These are phyloP conservation scores for Cyberlindnera saturnus DNA, from an alignment of 805 yeast genomes.

Conservation along the genomic window DNA sequence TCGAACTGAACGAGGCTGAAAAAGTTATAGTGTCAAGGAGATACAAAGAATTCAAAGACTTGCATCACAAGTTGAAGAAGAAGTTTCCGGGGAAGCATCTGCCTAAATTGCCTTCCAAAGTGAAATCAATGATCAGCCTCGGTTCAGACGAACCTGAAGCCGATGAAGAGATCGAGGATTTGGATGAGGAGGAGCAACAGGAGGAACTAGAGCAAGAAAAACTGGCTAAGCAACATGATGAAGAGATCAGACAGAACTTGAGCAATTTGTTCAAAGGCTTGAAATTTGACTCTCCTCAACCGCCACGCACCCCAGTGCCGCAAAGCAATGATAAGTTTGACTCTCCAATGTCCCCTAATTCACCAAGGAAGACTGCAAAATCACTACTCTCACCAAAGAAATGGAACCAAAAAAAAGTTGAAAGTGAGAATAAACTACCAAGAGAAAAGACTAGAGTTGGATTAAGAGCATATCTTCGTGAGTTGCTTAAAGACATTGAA, in stretches of 20 bases:
- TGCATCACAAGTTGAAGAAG: constrained; percentile 46
- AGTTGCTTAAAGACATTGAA: constrained; percentile 47
- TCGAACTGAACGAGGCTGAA: constrained; percentile 17
- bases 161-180: constrained; percentile 4
- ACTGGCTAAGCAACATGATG: constrained; percentile 16
- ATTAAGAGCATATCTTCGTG: constrained; percentile 63
- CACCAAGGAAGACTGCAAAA: constrained; percentile 3
- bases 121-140: constrained; percentile 31
- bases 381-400: constrained; percentile 2
- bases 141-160: constrained; percentile 4
- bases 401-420: neutral
- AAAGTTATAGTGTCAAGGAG: constrained; percentile 41
- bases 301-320: constrained; percentile 3
- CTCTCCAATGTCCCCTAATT: constrained; percentile 3
- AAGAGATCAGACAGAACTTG: constrained; percentile 13
- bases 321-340: constrained; percentile 1
- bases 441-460: constrained; percentile 77
- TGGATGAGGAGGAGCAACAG: constrained; percentile 16
- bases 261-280: constrained; percentile 16
- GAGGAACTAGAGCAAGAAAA: constrained; percentile 11
- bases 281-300: constrained; percentile 3
- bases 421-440: constrained; percentile 32
- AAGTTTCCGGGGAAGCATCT: constrained; percentile 66
- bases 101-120: constrained; percentile 53
- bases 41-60: constrained; percentile 59